Base-by-base conservation (phyloP, 495 filamentous ascomycete genomes). In the Podospora pseudocomata region DNA sequence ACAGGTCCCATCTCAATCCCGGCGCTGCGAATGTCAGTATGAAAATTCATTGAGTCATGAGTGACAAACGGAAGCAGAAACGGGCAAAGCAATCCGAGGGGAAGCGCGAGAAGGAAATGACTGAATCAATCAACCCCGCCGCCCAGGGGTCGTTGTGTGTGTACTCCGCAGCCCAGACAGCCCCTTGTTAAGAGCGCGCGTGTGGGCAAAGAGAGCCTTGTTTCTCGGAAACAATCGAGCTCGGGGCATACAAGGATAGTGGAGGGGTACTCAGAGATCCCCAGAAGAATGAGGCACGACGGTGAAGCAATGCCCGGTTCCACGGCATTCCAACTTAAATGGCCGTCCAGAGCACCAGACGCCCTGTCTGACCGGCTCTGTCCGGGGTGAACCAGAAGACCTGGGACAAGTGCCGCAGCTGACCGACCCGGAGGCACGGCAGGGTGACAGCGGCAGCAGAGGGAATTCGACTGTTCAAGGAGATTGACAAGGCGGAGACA, bases 1-100 rank as follows among this genome's bases (percentile, higher is more conserved):
- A 61, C 59, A 30, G 63, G 27, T n/a, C 44, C 49, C 70, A 71
- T 71, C 55, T 71, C 70, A 23, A 71, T 68, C 9, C 66, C 66
- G 13, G 66, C 70, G 5, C 70, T 71, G 58, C 15, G 62, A 30
- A n/a, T 4, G 66, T 68, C 19, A 68, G 62, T 28, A 57, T 26
- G 5, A n/a, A 20, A 28, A 23, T 61, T 26, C 39, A 68, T 57
- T 11, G 18, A n/a, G 26, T 27, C n/a, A 6, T 2, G 9, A n/a
- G 26, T 11, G 49, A 56, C 27, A 7, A 63, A 32, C 16, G 32
- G n/a, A 26, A 49, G n/a, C 5, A 59, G 23, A 59, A 23, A 20
- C 39, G 39, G 39, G 39, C 39, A 13, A 11, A 13, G 39, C 39
- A 49, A 11, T 49, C 39, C 39, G 9, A 49, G 39, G 39, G 39